Base-by-base conservation (phyloP, 225 moss, liverwort and hornwort genomes). In the Pseudoscleropodium purum region DNA sequence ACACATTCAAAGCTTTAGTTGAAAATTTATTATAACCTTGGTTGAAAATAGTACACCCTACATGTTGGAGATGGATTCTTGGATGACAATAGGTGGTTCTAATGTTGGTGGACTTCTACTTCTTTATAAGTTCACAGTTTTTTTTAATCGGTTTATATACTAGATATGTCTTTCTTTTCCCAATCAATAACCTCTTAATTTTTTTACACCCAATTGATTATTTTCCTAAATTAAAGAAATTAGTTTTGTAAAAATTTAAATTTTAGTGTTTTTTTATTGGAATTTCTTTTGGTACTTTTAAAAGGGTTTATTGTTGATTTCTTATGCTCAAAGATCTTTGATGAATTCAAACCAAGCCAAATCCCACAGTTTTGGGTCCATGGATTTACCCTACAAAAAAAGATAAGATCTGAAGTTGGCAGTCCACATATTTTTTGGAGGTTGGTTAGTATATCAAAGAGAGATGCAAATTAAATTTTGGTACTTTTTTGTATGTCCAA, bases 311-410 rank as follows among this genome's bases (percentile, higher is more conserved):
- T 31, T 31, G 12, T 31, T 75, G 7, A 18, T 75, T 31, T 31
- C 1, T 47, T 31, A 18, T 47, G 0, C 11, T 75, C 11, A 31
- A 31, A 47, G 4, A 4, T 47, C 19, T 2, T 31, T 11, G 2
- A 11, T 75, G 9, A 6, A 47, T 30, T 47, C 17, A 3, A 74
- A 43, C 3, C 6, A 47, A 3, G 17, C 4, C 0, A 74, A 6
- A 0, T 3, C 1, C 29, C 4, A 45, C 6, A 6, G 1, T 47
- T 11, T 30, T 30, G 6, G 31, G 0, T 27, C 2, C 7, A 30
- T 31, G 2, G 7, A 75, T 18, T 45, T 47, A 30, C 4, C 73
- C 13, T 45, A 43, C 17, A 3, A 6, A 29, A 45, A 74, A 10
- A 30, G 6, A 0, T 10, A 45, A 6, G 10, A 45, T 29, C 3